Evolutionary conservation across 805 yeast genomes (phyloP).

Genomic region (Starmerella tilneyi): DNA sequence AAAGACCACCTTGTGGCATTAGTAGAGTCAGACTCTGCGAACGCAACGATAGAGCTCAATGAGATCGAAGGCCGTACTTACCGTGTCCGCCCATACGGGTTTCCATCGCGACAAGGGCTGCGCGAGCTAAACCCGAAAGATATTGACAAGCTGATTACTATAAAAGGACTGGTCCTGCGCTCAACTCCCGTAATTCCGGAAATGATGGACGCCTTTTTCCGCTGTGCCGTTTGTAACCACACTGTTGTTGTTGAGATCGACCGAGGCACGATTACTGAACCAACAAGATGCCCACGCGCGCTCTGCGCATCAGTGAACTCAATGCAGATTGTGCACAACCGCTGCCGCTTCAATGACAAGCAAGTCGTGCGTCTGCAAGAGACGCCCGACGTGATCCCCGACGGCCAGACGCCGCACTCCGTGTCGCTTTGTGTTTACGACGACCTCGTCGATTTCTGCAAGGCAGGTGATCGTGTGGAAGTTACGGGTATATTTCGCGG

Average conservation of each 20-base stretch:
- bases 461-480: constrained; percentile 95
- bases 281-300: constrained; percentile 82
- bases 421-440: constrained; percentile 90
- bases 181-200: constrained; percentile 90
- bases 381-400: constrained; percentile 92
- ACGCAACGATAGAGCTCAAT: constrained; percentile 36
- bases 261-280: constrained; percentile 89
- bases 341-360: constrained; percentile 88
- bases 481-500: constrained; percentile 93
- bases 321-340: constrained; percentile 82
- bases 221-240: constrained; percentile 90
- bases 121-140: constrained; percentile 89
- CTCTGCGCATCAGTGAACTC: constrained; percentile 74
- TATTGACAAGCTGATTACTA: constrained; percentile 81
- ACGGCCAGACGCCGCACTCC: constrained; percentile 97
- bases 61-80: constrained; percentile 73
- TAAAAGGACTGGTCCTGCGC: constrained; percentile 83
- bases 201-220: constrained; percentile 94
- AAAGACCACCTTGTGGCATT: constrained; percentile 68
- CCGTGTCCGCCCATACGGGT: constrained; percentile 81
- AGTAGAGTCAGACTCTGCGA: constrained; percentile 30
- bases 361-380: constrained; percentile 92
- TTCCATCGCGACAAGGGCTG: constrained; percentile 64
- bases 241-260: constrained; percentile 86
- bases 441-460: constrained; percentile 84